Evolutionary conservation across 768 basidiomycete species (phyloP), one percentile per base, ranked within the genome.

Genomic region (Porpolomopsis calyptriformis): DNA sequence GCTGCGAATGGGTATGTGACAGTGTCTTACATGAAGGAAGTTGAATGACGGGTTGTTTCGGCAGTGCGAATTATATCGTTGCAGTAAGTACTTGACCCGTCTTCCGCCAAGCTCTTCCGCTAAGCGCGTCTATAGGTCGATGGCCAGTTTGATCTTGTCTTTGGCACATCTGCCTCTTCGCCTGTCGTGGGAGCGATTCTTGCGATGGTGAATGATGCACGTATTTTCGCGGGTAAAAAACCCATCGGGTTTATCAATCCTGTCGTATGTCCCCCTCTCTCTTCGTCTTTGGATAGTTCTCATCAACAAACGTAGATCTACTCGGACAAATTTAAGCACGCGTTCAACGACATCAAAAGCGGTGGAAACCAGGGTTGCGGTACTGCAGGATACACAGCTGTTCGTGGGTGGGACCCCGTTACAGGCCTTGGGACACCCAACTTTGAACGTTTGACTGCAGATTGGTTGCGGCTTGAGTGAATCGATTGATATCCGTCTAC

Each of bases 201-300:
- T 35, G 60, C 76, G 4, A 60, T 76, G 62, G 54, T 77, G 31
- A 77, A 77, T 49, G 76, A 77, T 48, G 71, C 69, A 1, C 71
- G 76, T 4, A 55, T 78, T 27, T 55, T 60, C 3, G 1, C 9
- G 0, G 62, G 64, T 4, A 76, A 75, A 55, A 56, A 50, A 2
- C 54, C 74, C 0, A 60, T 77, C 25, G 76, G 73, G 23, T 73
- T 73, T 53, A 69, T 74, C 40, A 74, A 74, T 43, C 72, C 71
- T 42, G 29, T 61, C 37, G 52, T 68, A 54, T 31, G 63, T 56
- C 5, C 38, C 53, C 16, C 54, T 49, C 11, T 49, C 54, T 3
- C 45, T 49, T 33, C 57, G 49, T 5, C 31, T 52, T 29, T 49
- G 54, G 20, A 45, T 57, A 34, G 54, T 14, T 19, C 4, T 25